A percentile compares a stretch with the other conserved stretches of the same genome.
phyloP scores from a whole-genome alignment of 2,329 filamentous ascomycete species.

The Colletotrichum destructivum region DNA sequence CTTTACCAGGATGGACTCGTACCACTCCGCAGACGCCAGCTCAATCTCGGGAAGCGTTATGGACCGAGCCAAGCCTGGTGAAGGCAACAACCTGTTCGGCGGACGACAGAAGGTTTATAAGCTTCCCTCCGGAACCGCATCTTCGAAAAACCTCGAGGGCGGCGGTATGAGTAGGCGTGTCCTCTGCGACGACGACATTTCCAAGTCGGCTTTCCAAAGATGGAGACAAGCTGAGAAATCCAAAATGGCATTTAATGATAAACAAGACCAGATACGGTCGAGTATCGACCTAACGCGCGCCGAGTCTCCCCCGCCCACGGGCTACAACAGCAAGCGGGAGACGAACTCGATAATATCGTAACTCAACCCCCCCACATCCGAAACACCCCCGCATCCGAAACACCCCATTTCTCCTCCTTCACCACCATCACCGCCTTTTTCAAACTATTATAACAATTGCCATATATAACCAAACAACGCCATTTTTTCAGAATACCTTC shows the following conservation, averaged over 20 bases:
- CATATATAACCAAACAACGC: too few relatives aligned
- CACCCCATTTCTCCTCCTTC: too few relatives aligned
- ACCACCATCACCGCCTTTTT: too few relatives aligned
- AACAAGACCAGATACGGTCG: too few relatives aligned
- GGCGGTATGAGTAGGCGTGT: slow-evolving; percentile 75
- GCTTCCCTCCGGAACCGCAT: slow-evolving; percentile 71
- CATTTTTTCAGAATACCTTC: too few relatives aligned
- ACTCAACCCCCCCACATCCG: too few relatives aligned
- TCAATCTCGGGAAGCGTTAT: slow-evolving; percentile 81
- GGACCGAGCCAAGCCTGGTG: slow-evolving; percentile 83
- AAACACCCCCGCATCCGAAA: too few relatives aligned
- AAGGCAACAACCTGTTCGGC: slow-evolving; percentile 94
- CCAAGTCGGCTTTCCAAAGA: slow-evolving; percentile 86
- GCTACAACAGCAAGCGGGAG: too few relatives aligned
- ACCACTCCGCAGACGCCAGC: slow-evolving; percentile 77
- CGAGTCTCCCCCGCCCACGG: too few relatives aligned
- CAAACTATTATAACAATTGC: too few relatives aligned
- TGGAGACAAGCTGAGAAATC: slow-evolving; percentile 75
- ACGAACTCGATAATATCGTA: too few relatives aligned
- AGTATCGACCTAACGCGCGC: too few relatives aligned
- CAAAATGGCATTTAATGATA: slow-evolving; percentile 61
- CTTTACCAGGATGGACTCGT: slow-evolving; percentile 75
- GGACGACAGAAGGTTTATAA: slow-evolving; percentile 97
- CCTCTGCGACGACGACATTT: slow-evolving; percentile 90
- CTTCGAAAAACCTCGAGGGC: slow-evolving; percentile 56